Percentiles rank a stretch among this genome's conserved stretches.
Evolutionary conservation across 177 flowering plant species (phyloP).

Genomic region (Tripterygium wilfordii): DNA sequence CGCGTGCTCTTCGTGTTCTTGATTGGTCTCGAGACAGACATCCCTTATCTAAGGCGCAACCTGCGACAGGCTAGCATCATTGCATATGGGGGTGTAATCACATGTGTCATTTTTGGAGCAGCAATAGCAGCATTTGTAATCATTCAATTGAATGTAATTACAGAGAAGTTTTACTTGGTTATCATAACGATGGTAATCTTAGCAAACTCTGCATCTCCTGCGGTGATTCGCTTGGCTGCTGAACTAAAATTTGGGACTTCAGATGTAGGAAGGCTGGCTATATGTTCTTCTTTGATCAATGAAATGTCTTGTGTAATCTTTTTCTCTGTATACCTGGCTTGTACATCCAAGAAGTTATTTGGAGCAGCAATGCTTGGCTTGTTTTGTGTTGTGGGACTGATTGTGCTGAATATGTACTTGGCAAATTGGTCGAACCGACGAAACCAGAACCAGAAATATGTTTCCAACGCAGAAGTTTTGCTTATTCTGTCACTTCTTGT

Average conservation of each 20-base stretch:
- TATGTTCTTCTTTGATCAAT: conserved; percentile 30
- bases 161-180: not conserved
- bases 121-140: conserved; percentile 18
- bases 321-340: not conserved
- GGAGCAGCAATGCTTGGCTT: not conserved
- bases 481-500: conserved; percentile 20
- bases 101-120: conserved; percentile 26
- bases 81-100: conserved; percentile 25
- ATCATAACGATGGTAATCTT: conserved; percentile 25
- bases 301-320: conserved; percentile 31
- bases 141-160: conserved; percentile 8
- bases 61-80: conserved; percentile 15
- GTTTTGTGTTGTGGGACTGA: conserved; percentile 7
- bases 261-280: conserved; percentile 51
- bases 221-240: conserved; percentile 31
- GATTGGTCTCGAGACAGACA: conserved; percentile 57
- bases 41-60: conserved; percentile 31
- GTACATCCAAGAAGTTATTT: not conserved
- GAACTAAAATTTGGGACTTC: conserved; percentile 54
- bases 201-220: conserved; percentile 49
- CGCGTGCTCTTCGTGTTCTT: conserved; percentile 53
- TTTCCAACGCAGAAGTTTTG: conserved; percentile 33
- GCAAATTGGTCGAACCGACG: conserved; percentile 33
- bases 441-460: conserved; percentile 33
- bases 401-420: conserved; percentile 18